Base-by-base conservation (phyloP, 306 rosid genomes). In the Cucurbita ficifolia region DNA sequence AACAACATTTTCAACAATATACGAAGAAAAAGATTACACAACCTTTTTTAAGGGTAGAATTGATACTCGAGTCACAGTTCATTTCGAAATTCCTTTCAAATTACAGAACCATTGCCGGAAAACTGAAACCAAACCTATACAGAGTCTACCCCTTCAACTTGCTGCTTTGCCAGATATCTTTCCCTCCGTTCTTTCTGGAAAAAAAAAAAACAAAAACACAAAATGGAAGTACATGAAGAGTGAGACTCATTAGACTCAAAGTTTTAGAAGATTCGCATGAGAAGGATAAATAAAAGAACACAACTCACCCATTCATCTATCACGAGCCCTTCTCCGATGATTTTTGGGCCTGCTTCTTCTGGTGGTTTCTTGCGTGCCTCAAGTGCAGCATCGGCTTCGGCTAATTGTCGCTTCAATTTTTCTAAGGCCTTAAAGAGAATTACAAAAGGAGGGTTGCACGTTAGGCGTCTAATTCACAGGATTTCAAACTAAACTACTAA, bases 141-240 rank as follows among this genome's bases (percentile, higher is more conserved):
- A 29, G 96, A 90, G 77, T 86, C 97, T 75, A 85, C 86, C 73
- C 85, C 89, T 73, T 87, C 98, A 49, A 80, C 96, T 82, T 87
- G 97, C 83, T 90, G 98, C 76, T 80, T 84, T 8, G 98, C 98
- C 14, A 94, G 97, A 63, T 94, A 94, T 83, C 95, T 84, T 86
- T 90, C 98, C 88, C 98, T 82, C 78, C 98, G 84, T 86, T 94
- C 98, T 82, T 94, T 94, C 98, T 91, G 81, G 3, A 82, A 16
- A 2, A 29, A 29, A 6, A 85, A 14, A 16, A 2, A 29, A 29
- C 5, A 85, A 14, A 52, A 56, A 79, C 56, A 48, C 57, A 63
- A 76, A 33, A 52, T 24, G 17, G 6, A 67, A 59, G 63, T 4
- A 48, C 7, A 83, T 65, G 56, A 62, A 19, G 46, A 36, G 64